Percentiles rank a stretch among this genome's conserved stretches.
Evolutionary conservation across 1,284 basidiomycete species (phyloP).

Genomic region (Rhodotorula sp.): DNA sequence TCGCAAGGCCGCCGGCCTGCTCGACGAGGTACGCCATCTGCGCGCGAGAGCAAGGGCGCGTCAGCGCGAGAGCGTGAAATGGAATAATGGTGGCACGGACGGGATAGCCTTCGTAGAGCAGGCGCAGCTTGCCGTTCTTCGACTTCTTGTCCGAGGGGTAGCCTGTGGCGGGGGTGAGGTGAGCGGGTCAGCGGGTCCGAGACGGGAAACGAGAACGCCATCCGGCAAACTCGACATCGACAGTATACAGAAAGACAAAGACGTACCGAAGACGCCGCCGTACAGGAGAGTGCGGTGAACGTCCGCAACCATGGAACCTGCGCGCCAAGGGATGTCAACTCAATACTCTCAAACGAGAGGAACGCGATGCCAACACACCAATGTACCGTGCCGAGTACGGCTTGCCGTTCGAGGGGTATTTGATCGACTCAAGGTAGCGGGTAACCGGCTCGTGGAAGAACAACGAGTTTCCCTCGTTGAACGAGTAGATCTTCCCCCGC

Average conservation of each 20-base stretch:
- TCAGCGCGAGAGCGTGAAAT: conserved; percentile 1
- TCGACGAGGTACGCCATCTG: conserved; percentile 73
- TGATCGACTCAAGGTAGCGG: conserved; percentile 90
- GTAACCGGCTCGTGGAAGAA: conserved; percentile 18
- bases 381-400: conserved; percentile 80
- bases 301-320: conserved; percentile 96
- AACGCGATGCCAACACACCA: conserved; percentile 57
- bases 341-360: not conserved
- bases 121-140: conserved; percentile 91
- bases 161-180: not conserved
- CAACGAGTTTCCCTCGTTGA: conserved; percentile 17
- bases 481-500: conserved; percentile 96
- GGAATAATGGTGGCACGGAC: conserved; percentile 57
- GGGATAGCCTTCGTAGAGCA: conserved; percentile 97
- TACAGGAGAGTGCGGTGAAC: conserved; percentile 92
- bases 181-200: too few relatives aligned
- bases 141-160: conserved; percentile 99
- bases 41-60: conserved; percentile 78
- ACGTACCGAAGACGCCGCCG: conserved; percentile 84
- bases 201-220: not conserved
- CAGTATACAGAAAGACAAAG: not conserved
- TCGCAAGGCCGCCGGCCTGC: conserved; percentile 92
- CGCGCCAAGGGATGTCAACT: not conserved
- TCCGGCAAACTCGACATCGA: not conserved
- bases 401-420: conserved; percentile 64